Evolutionary conservation across 2,329 filamentous ascomycete genomes (phyloP), one percentile per base, ranked within the genome.

Genomic region (Microdochium bolleyi): DNA sequence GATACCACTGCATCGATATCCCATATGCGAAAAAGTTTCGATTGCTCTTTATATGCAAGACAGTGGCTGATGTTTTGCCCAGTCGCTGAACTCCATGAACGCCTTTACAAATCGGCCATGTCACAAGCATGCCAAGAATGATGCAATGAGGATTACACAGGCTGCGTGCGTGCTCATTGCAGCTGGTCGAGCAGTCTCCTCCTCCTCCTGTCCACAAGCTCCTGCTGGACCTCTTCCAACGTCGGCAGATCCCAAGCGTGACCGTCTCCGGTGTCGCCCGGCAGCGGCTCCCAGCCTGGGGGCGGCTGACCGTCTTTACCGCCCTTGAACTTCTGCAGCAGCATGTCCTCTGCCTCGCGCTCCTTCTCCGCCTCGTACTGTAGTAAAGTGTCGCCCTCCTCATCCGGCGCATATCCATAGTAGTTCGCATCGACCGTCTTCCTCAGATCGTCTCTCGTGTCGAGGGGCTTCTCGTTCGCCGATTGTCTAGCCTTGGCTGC

Each of bases 341-440:
- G 73, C 56, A 82, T 77, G 62, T 90, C 85, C 55, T 82, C 77
- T 0, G 91, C 90, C 67, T 95, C 88, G 58, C 83, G 80, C 76
- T 97, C 94, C 73, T 91, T 94, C 63, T 82, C 76, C 48, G 75
- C 79, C 75, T 99, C 94, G 67, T 95, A 96, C 51, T 76, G 82
- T 57, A 96, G 67, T 64, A 97, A 67, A 48, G 79, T 83, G 0
- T 87, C 89, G 67, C 96, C 90, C 69, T 97, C 94, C 69, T 97
- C 92, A 60, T 92, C 89, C 8, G 92, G 79, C 56, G 91, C 92
- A 69, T 95, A 99, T 41, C 94, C 94, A 68, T 96, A 99, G 70
- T 99, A 99, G 30, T 85, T 87, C 13, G 94, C 94, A 70, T 99
- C 90, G 9, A 99, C 92, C 60, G 85, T 82, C 70, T 82, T 84